phyloP scores from a whole-genome alignment of 768 basidiomycete species.

The Cystofilobasidium macerans region DNA sequence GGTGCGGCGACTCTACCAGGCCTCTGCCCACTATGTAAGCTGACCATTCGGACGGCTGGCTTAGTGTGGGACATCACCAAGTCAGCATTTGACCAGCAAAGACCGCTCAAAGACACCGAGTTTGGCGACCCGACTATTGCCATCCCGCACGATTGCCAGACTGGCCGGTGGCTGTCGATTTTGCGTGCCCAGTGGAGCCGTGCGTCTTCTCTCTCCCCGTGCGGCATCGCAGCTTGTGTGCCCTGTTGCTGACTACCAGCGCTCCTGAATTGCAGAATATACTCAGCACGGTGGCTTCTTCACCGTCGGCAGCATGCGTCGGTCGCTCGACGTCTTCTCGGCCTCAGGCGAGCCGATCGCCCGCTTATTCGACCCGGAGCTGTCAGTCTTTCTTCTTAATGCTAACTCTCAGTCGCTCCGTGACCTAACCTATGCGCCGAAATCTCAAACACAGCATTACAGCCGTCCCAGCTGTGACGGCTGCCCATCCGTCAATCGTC shows the following conservation, averaged over 20 bases:
- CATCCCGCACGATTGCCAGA: constrained; percentile 41
- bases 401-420: no score
- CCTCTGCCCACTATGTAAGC: background rate
- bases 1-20: constrained; percentile 29
- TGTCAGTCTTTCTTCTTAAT: constrained; percentile 19
- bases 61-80: constrained; percentile 36
- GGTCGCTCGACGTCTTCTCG: constrained; percentile 36
- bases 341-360: constrained; percentile 35
- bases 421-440: no score
- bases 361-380: constrained; percentile 32
- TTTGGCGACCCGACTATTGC: constrained; percentile 20
- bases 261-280: background rate
- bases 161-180: constrained; percentile 41
- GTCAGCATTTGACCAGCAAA: background rate
- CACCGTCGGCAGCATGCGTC: constrained; percentile 40
- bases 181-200: constrained; percentile 41
- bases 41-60: background rate
- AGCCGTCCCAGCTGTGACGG: constrained; percentile 40
- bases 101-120: background rate
- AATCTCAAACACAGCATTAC: no score
- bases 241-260: background rate
- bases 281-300: background rate
- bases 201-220: constrained; percentile 22
- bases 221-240: background rate
- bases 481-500: constrained; percentile 36